Base-by-base conservation (phyloP, 192 early-diverging fungal species). In the Entomortierella lignicola region DNA sequence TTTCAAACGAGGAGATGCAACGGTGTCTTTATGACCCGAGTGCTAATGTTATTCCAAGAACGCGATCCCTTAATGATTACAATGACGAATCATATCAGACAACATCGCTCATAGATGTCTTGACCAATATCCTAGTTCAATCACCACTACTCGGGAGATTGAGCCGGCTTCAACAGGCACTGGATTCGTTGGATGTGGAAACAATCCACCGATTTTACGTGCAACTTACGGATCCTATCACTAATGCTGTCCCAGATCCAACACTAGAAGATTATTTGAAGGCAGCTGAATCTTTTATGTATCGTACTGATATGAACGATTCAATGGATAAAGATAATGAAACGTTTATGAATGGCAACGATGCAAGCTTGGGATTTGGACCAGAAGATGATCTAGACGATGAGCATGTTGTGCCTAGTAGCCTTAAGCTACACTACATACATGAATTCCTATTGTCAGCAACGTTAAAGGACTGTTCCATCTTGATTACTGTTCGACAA, bases 381-480 rank as follows among this genome's bases (percentile, higher is more conserved):
- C 50, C 85, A 12, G 37, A 77, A 2, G 77, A 83, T 2, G 81
- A 42, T 0, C 12, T 65, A 1, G 61, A 54, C n/a, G 80, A 83
- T 11, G 26, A 18, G 4, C n/a, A 52, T 37, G 31, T 17, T 29
- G 32, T 60, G 0, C 51, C 59, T 15, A 56, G 64, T 17, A 25
- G 39, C 6, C 30, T 61, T 30, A 42, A 57, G 34, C 70, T 81
- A 32, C 93, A 92, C 32, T 74, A 64, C 25, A 80, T 93, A 0
- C 70, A 85, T 50, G 89, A 93, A 71, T 93, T 89, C 70, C 67
- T 94, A 44, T 31, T 95, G 5, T 89, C 94, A 0, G 84, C 83
- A 13, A 93, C 93, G 17, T 81, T 95, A 32, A 95, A 95, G 69
- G 94, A 94, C 72, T 87, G 91, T 29, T 95, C 94, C 18, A 82